Evolutionary conservation across 306 rosid genomes (phyloP), one percentile per base, ranked within the genome.

Genomic region (Canavalia gladiata): DNA sequence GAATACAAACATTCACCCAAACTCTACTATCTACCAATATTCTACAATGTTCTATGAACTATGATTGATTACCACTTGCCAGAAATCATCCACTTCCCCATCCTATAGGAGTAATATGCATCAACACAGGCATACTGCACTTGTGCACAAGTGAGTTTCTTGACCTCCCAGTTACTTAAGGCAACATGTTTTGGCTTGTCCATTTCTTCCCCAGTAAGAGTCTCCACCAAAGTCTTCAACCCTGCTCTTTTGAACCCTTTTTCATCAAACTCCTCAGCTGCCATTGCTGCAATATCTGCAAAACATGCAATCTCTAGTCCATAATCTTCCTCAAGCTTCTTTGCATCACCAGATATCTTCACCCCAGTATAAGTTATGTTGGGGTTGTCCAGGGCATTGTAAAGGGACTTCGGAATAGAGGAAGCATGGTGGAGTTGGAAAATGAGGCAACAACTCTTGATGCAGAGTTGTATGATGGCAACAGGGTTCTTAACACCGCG

Each of bases 401-500:
- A 37, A 31, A 72, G 77, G 41, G 35, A 54, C 6, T 2, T 71
- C 0, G 76, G 63, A 8, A 72, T 72, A 2, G 63, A 51, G 63
- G 63, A 54, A 52, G 76, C 76, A 52, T 52, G 65, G 77, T 72
- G 37, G 77, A 72, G 77, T 54, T 72, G 77, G 31, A 37, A 54
- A 65, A 72, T 72, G 51, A 72, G 64, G 50, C 77, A 72, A 39
- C 77, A 35, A 11, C 5, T 18, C 64, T 37, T 72, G 65, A 54
- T 54, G 50, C 49, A 72, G 4, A 54, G 77, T 45, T 50, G 55
- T 50, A 50, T 10, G 55, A 50, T 50, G 25, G 55, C 25, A 10
- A 11, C 55, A 12, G 55, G 55, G 55, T 50, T 50, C 55, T 10
- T 12, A 50, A 50, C 55, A 12, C 55, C 54, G 1, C 54, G n/a